Evolutionary conservation across 305 asterid species (phyloP).

Genomic region (Stenogyne calaminthoides): DNA sequence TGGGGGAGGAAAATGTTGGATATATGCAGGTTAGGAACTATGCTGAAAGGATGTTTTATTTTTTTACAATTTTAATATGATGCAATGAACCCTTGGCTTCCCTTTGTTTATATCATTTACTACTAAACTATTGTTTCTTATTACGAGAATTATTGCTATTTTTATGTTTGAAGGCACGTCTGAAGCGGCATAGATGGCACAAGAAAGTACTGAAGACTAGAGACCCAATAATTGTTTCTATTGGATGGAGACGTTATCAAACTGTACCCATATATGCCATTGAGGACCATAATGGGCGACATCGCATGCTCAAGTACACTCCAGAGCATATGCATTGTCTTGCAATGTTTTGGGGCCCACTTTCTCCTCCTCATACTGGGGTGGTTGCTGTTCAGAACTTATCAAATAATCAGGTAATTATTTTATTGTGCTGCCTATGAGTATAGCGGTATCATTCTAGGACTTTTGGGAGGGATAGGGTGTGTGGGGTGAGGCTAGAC

Average conservation of each 20-base stretch:
- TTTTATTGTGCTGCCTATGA: background rate
- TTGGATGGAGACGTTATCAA: slow-evolving; percentile 99
- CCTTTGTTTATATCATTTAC: background rate
- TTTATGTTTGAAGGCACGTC: slow-evolving; percentile 59
- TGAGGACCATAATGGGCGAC: slow-evolving; percentile 95
- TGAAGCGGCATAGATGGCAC: slow-evolving; percentile 98
- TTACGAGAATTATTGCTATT: slow-evolving; percentile 3
- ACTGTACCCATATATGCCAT: slow-evolving; percentile 91
- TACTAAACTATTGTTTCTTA: no score
- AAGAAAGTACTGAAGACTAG: slow-evolving; percentile 93
- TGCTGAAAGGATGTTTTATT: slow-evolving; percentile 14
- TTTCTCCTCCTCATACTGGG: slow-evolving; percentile 94
- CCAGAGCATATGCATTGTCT: slow-evolving; percentile 99
- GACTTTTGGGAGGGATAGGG: no score
- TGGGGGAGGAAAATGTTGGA: slow-evolving; percentile 94
- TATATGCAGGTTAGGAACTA: slow-evolving; percentile 80
- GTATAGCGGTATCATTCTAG: no score
- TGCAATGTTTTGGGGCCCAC: slow-evolving; percentile 99
- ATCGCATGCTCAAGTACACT: slow-evolving; percentile 97
- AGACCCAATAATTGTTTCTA: slow-evolving; percentile 94
- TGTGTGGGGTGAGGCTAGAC: no score
- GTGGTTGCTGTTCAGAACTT: slow-evolving; percentile 90
- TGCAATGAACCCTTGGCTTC: background rate
- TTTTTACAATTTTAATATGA: background rate
- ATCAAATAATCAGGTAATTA: slow-evolving; percentile 79